Conservation (phyloP, 2,329 filamentous ascomycete species). For the Phaeosphaeria sp. region DNA sequence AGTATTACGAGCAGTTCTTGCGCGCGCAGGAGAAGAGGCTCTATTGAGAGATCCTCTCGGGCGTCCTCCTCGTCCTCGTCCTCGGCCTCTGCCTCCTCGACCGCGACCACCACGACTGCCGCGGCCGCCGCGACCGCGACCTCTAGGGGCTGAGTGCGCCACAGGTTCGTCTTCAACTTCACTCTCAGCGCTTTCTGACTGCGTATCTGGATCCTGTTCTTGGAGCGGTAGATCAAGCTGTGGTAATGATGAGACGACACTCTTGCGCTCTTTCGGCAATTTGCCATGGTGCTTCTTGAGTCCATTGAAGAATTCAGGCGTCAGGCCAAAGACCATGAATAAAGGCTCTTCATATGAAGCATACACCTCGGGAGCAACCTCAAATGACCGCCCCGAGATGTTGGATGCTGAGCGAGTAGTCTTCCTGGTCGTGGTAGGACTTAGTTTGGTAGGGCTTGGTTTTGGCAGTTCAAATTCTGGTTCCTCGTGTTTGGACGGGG, state of each 20-base stretch:
- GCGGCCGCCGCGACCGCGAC: conserved; percentile 38
- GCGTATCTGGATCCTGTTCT: conserved; percentile 21
- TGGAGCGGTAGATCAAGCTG: conserved; percentile 22
- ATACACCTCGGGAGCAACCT: conserved; percentile 36
- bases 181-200: conserved; percentile 33
- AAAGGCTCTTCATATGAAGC: conserved; percentile 41
- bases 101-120: conserved; percentile 38
- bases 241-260: conserved; percentile 16
- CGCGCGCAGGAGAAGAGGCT: conserved; percentile 35
- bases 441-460: conserved; percentile 32
- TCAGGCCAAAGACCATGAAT: conserved; percentile 44
- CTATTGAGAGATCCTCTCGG: conserved; percentile 29
- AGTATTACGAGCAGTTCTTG: conserved; percentile 41
- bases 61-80: conserved; percentile 40
- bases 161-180: conserved; percentile 27
- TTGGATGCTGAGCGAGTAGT: conserved; percentile 46
- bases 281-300: conserved; percentile 38
- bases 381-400: conserved; percentile 41
- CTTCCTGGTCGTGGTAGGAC: conserved; percentile 38
- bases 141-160: conserved; percentile 27
- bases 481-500: conserved; percentile 18
- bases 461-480: conserved; percentile 33
- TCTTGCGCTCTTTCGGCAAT: conserved; percentile 32
- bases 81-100: conserved; percentile 32
- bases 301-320: conserved; percentile 40